These are phyloP conservation scores for Plectosphaerella sp. DNA, from an alignment of 2,329 filamentous ascomycete species.

Conservation along the genomic window DNA sequence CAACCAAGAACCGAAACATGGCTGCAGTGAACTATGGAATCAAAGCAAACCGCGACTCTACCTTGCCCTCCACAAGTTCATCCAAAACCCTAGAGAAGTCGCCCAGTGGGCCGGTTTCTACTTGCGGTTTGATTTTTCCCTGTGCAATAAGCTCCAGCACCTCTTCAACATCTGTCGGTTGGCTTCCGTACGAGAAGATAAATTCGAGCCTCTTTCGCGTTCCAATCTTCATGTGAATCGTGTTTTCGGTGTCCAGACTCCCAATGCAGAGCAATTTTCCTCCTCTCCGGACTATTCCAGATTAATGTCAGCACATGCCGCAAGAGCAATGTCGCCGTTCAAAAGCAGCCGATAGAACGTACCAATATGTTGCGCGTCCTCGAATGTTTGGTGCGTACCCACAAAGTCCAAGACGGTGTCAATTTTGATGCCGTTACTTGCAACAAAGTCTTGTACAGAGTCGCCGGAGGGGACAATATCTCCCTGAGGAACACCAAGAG, in stretches of 20 bases:
- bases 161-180: slow-evolving; percentile 29
- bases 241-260: slow-evolving; percentile 31
- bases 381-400: slow-evolving; percentile 28
- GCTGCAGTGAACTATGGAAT: slow-evolving; percentile 7
- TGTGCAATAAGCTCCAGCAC: slow-evolving; percentile 28
- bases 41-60: slow-evolving; percentile 20
- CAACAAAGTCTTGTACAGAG: slow-evolving; percentile 22
- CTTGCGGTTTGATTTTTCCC: slow-evolving; percentile 26
- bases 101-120: slow-evolving; percentile 23
- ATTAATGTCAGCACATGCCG: not conserved
- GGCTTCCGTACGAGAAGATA: slow-evolving; percentile 38
- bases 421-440: slow-evolving; percentile 17
- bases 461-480: slow-evolving; percentile 25
- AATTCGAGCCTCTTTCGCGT: slow-evolving; percentile 34
- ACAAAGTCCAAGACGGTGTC: slow-evolving; percentile 27
- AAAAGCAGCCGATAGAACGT: not conserved
- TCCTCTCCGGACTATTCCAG: slow-evolving; percentile 24
- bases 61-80: slow-evolving; percentile 26
- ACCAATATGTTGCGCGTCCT: slow-evolving; percentile 28
- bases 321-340: not conserved
- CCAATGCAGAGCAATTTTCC: slow-evolving; percentile 34
- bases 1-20: no score
- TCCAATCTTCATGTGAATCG: slow-evolving; percentile 36
- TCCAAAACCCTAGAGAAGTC: slow-evolving; percentile 27
- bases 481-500: slow-evolving; percentile 21